phyloP scores from a whole-genome alignment of 1,139 yeast genomes.

The Zygosaccharomyces pseudobailii region DNA sequence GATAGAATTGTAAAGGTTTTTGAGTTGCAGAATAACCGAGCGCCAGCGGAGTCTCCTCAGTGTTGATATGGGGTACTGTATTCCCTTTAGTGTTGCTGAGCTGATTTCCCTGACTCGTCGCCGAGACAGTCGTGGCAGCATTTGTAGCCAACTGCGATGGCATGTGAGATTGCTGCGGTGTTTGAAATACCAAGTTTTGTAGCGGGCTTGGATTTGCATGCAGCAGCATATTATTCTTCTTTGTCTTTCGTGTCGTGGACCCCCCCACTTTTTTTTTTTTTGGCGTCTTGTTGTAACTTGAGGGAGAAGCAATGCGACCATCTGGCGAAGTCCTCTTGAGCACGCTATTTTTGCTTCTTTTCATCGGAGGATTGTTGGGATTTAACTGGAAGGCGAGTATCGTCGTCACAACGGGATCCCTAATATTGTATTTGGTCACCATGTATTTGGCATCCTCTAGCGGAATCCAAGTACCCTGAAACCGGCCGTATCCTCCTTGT shows the following conservation, averaged over 20 bases:
- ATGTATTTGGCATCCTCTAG: conserved; percentile 47
- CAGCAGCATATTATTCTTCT: conserved; percentile 12
- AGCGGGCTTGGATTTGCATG: conserved; percentile 33
- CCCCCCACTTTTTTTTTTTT: conserved; percentile 25
- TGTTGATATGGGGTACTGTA: conserved; percentile 8
- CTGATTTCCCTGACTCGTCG: conserved; percentile 13
- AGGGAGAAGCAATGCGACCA: conserved; percentile 28
- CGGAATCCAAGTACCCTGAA: conserved; percentile 95
- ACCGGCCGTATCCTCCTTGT: conserved; percentile 93
- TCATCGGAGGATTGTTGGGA: conserved; percentile 47
- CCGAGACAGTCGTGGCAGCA: conserved; percentile 15
- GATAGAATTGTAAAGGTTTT: conserved; percentile 33
- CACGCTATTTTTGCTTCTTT: conserved; percentile 41
- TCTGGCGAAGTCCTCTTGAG: conserved; percentile 32
- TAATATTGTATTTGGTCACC: conserved; percentile 50
- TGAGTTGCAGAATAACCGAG: conserved; percentile 30
- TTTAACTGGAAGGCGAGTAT: conserved; percentile 47
- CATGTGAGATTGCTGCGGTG: conserved; percentile 26
- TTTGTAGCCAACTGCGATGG: conserved; percentile 12
- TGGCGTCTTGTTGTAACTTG: conserved; percentile 35
- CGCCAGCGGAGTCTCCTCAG: conserved; percentile 19
- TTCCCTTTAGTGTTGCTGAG: conserved; percentile 16
- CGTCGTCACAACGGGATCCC: conserved; percentile 49
- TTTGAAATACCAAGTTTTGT: conserved; percentile 31
- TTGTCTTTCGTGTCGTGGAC: conserved; percentile 23